Evolutionary conservation across 371 early-diverging fungal species (phyloP).

Genomic region (Mucor mucedo): DNA sequence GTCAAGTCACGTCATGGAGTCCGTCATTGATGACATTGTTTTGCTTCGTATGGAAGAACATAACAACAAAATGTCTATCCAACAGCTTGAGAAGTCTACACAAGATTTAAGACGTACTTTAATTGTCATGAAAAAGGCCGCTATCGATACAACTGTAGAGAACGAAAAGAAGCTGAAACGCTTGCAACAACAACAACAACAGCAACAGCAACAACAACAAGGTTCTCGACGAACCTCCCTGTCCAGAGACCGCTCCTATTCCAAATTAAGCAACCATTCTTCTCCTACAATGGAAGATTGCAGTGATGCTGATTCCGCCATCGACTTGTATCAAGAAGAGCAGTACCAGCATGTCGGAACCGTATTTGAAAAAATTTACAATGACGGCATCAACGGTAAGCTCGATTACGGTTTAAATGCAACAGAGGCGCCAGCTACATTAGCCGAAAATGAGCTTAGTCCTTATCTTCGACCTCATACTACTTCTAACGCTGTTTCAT

Average conservation of each 20-base stretch:
- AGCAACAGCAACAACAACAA: slow-evolving; percentile 29
- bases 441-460: slow-evolving; percentile 20
- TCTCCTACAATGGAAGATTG: slow-evolving; percentile 26
- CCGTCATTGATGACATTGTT: slow-evolving; percentile 77
- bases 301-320: slow-evolving; percentile 49
- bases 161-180: slow-evolving; percentile 74
- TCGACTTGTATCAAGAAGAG: slow-evolving; percentile 46
- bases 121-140: slow-evolving; percentile 76
- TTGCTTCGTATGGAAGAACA: slow-evolving; percentile 62
- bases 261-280: slow-evolving; percentile 12
- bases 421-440: slow-evolving; percentile 3
- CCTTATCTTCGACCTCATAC: slow-evolving; percentile 24
- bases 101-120: slow-evolving; percentile 70
- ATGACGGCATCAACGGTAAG: slow-evolving; percentile 50
- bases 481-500: not conserved
- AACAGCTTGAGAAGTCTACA: slow-evolving; percentile 64
- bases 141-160: slow-evolving; percentile 71
- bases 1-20: slow-evolving; percentile 64
- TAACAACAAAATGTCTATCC: slow-evolving; percentile 58
- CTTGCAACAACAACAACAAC: slow-evolving; percentile 36
- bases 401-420: slow-evolving; percentile 24
- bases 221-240: slow-evolving; percentile 49
- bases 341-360: slow-evolving; percentile 44
- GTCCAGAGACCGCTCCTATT: slow-evolving; percentile 50
- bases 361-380: slow-evolving; percentile 64